Percentiles rank a stretch among this genome's conserved stretches.
These are phyloP conservation scores for Lachancea waltii DNA, from an alignment of 805 yeast genomes.

Conservation along the genomic window DNA sequence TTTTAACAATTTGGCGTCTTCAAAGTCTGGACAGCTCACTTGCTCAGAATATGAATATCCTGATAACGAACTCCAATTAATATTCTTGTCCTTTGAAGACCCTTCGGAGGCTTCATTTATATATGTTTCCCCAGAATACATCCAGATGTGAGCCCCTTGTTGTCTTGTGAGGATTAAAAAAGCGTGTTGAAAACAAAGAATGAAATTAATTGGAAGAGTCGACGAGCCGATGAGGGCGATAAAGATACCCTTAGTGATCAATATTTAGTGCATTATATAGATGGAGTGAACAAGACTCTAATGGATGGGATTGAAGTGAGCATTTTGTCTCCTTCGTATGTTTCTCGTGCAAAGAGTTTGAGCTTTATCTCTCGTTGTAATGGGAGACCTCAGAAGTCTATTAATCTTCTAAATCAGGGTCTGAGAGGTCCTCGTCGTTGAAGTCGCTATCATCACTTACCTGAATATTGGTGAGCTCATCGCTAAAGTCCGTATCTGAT, in stretches of 20 bases:
- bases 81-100: not conserved
- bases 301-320: too few species aligned
- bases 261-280: too few species aligned
- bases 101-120: not conserved
- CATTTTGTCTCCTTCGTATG: too few species aligned
- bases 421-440: slow-evolving; percentile 3
- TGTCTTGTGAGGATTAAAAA: not conserved
- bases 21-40: too few species aligned
- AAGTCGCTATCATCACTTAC: slow-evolving; percentile 16
- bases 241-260: not conserved
- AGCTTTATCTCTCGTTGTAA: too few species aligned
- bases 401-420: not conserved
- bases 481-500: slow-evolving; percentile 13
- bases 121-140: not conserved
- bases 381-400: not conserved
- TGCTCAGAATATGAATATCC: too few species aligned
- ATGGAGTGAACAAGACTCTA: too few species aligned
- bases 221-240: not conserved
- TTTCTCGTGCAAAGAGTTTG: too few species aligned
- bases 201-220: too few species aligned
- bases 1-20: too few species aligned
- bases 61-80: too few species aligned
- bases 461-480: slow-evolving; percentile 29
- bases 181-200: not conserved
- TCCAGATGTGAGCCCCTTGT: not conserved